Evolutionary conservation across 176 grass and related monocot genomes (phyloP).

Genomic region (Pontederia paniculata): DNA sequence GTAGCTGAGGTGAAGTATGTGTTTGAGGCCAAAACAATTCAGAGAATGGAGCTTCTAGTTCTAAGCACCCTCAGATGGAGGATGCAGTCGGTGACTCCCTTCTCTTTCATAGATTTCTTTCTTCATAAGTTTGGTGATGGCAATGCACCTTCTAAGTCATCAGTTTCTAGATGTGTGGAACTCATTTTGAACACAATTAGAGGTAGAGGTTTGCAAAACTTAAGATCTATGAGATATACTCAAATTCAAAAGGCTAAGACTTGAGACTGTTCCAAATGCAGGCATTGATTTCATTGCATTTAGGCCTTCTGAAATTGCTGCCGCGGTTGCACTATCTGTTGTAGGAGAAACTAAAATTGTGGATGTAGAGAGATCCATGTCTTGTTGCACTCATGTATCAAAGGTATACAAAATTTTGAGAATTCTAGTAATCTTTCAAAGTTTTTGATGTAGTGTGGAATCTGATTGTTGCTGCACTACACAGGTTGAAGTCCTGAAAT

Average conservation of each 20-base stretch:
- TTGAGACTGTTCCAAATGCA: not conserved
- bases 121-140: not conserved
- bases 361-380: not conserved
- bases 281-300: not conserved
- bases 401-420: not conserved
- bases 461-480: not conserved
- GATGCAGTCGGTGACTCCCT: constrained; percentile 1
- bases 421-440: not conserved
- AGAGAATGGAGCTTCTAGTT: not conserved
- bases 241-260: not conserved
- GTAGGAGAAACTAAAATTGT: not conserved
- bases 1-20: not conserved
- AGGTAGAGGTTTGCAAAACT: not conserved
- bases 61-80: not conserved
- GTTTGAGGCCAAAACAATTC: not conserved
- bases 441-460: not conserved
- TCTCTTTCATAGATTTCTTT: constrained; percentile 2
- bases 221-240: not conserved
- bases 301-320: not conserved
- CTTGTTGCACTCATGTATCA: not conserved
- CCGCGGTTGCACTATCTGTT: not conserved
- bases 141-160: not conserved
- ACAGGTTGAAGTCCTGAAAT: not conserved
- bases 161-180: not conserved
- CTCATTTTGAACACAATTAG: not conserved